Conservation (phyloP, 176 grass and related monocot genomes). For the Chloris gayana region DNA sequence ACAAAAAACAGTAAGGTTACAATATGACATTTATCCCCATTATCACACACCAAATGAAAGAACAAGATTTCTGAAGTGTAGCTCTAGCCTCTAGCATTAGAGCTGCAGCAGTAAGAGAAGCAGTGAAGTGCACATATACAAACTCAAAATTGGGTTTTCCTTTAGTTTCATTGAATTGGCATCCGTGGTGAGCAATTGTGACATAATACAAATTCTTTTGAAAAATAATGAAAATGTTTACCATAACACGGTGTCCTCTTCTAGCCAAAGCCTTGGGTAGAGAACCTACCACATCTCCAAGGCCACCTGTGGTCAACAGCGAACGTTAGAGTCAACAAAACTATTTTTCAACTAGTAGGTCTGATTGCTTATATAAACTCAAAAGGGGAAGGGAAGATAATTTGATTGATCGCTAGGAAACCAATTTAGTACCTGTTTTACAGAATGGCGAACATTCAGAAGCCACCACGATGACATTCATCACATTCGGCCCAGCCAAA, state of each 20-base stretch:
- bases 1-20: background rate
- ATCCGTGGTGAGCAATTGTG: background rate
- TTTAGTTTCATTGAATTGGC: conserved; percentile 6
- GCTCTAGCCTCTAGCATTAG: background rate
- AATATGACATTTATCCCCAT: background rate
- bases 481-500: conserved; percentile 86
- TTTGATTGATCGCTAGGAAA: background rate
- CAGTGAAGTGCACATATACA: background rate
- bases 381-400: background rate
- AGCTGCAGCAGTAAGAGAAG: background rate
- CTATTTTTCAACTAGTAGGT: background rate
- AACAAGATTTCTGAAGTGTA: conserved; percentile 16
- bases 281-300: conserved; percentile 92
- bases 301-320: conserved; percentile 65
- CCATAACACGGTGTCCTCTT: conserved; percentile 97
- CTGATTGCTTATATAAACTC: background rate
- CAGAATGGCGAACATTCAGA: conserved; percentile 91
- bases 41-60: background rate
- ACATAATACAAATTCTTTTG: background rate
- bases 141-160: conserved; percentile 9
- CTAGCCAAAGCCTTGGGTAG: conserved; percentile 96
- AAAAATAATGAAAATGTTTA: background rate
- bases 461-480: conserved; percentile 90
- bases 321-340: conserved; percentile 18
- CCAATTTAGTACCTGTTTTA: conserved; percentile 73